A percentile compares a stretch with the other conserved stretches of the same genome.
phyloP scores from a whole-genome alignment of 2,329 filamentous ascomycete genomes.

The Dothideomycetes sp. region DNA sequence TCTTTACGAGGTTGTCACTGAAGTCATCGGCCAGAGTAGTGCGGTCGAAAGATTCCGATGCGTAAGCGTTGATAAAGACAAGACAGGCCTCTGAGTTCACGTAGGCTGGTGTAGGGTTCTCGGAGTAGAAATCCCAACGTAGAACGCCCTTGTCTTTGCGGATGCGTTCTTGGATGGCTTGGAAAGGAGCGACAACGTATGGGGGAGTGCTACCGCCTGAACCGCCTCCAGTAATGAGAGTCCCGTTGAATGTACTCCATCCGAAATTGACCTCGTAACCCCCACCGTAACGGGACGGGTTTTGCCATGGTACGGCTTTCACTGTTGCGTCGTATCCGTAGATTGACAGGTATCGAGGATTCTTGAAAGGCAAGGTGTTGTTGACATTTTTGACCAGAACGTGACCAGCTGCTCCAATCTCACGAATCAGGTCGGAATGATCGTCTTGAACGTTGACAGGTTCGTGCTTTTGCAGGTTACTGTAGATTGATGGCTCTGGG shows the following conservation, averaged over 20 bases:
- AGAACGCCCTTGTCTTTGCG: conserved; percentile 25
- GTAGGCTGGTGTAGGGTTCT: conserved; percentile 20
- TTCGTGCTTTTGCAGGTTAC: conserved; percentile 30
- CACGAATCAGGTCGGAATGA: conserved; percentile 42
- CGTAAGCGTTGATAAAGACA: conserved; percentile 17
- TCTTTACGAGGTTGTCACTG: conserved; percentile 15
- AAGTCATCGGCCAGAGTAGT: conserved; percentile 13
- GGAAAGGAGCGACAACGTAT: conserved; percentile 16
- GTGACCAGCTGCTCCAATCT: conserved; percentile 47
- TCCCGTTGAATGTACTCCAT: conserved; percentile 22
- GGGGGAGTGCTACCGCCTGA: conserved; percentile 15
- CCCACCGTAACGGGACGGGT: conserved; percentile 26
- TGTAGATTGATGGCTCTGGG: conserved; percentile 48
- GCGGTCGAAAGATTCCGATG: conserved; percentile 19
- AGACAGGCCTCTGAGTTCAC: conserved; percentile 15
- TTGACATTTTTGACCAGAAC: conserved; percentile 56
- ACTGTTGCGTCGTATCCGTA: conserved; percentile 33
- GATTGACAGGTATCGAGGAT: conserved; percentile 30
- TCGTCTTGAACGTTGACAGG: conserved; percentile 29
- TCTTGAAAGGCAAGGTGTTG: conserved; percentile 44
- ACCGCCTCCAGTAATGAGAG: conserved; percentile 17
- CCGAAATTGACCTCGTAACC: conserved; percentile 28
- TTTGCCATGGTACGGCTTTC: conserved; percentile 25
- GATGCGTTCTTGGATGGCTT: conserved; percentile 21
- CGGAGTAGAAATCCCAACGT: conserved; percentile 27